Evolutionary conservation across 768 basidiomycete species (phyloP).

Genomic region (Phaeotremella fagi): DNA sequence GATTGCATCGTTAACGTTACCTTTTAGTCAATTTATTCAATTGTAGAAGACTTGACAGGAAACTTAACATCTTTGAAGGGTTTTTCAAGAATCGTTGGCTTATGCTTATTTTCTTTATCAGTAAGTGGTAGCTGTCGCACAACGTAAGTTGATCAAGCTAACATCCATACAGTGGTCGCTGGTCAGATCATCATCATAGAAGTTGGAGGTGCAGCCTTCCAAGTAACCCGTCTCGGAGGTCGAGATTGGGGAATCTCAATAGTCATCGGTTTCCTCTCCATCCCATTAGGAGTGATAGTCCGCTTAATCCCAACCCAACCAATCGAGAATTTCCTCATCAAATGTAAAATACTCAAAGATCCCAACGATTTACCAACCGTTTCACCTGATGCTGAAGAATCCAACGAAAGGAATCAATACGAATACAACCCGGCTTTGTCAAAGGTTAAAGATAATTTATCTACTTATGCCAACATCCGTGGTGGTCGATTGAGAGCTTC

Average conservation of each 20-base stretch:
- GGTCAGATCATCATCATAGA: slow-evolving; percentile 85
- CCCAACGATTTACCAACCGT: slow-evolving; percentile 62
- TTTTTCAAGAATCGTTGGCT: slow-evolving; percentile 77
- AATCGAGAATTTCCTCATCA: slow-evolving; percentile 61
- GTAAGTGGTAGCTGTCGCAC: slow-evolving; percentile 51
- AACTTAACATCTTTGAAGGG: slow-evolving; percentile 83
- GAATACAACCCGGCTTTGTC: slow-evolving; percentile 63
- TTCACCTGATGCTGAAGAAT: slow-evolving; percentile 57
- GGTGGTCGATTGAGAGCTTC: slow-evolving; percentile 84
- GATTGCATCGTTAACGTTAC: too few species aligned
- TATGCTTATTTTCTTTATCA: slow-evolving; percentile 73
- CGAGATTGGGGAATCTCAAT: slow-evolving; percentile 92
- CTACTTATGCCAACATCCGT: slow-evolving; percentile 57
- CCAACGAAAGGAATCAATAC: slow-evolving; percentile 45
- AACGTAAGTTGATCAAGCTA: slow-evolving; percentile 1
- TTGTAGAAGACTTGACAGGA: slow-evolving; percentile 75
- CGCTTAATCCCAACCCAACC: slow-evolving; percentile 76
- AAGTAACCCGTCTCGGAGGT: slow-evolving; percentile 70
- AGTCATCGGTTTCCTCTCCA: slow-evolving; percentile 75
- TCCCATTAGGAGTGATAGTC: slow-evolving; percentile 78
- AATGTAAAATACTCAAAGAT: slow-evolving; percentile 60
- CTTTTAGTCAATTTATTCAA: slow-evolving; percentile 79
- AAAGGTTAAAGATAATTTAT: slow-evolving; percentile 78
- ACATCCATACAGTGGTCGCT: slow-evolving; percentile 62
- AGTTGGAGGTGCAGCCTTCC: slow-evolving; percentile 85